These are phyloP conservation scores for Solanum neorickii DNA, from an alignment of 257 asterid species.

Conservation along the genomic window DNA sequence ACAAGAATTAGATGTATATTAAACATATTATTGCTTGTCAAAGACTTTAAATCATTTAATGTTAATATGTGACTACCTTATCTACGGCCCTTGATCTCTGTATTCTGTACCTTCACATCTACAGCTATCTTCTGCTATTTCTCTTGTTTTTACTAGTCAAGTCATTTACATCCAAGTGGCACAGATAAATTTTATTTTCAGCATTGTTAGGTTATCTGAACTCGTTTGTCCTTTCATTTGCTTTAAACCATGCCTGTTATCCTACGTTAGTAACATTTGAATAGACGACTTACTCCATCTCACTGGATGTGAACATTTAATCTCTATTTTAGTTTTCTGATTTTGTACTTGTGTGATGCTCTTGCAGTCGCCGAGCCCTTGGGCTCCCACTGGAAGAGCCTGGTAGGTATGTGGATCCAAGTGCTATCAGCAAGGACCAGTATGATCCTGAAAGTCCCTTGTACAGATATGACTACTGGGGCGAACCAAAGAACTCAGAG, in stretches of 20 bases:
- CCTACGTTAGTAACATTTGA: background rate
- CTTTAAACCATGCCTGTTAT: background rate
- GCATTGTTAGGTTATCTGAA: background rate
- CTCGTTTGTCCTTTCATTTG: background rate
- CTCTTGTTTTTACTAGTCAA: background rate
- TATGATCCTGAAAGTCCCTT: constrained; percentile 74
- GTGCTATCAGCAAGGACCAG: constrained; percentile 68
- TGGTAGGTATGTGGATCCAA: constrained; percentile 63
- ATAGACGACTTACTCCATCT: background rate
- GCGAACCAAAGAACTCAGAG: constrained; percentile 96
- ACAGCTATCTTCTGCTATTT: background rate
- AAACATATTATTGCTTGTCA: background rate
- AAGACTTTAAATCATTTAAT: background rate
- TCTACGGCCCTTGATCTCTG: background rate
- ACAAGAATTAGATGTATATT: background rate
- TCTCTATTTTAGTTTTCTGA: background rate
- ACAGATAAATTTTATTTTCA: background rate
- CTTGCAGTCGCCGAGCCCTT: constrained; percentile 72
- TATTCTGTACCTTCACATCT: background rate
- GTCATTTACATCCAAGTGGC: background rate
- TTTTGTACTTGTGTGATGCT: background rate
- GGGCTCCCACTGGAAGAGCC: constrained; percentile 95
- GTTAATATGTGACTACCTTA: background rate
- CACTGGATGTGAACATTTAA: background rate
- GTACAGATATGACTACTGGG: constrained; percentile 95